phyloP scores from a whole-genome alignment of 2,329 filamentous ascomycete genomes.

The Pezicula radicicola region DNA sequence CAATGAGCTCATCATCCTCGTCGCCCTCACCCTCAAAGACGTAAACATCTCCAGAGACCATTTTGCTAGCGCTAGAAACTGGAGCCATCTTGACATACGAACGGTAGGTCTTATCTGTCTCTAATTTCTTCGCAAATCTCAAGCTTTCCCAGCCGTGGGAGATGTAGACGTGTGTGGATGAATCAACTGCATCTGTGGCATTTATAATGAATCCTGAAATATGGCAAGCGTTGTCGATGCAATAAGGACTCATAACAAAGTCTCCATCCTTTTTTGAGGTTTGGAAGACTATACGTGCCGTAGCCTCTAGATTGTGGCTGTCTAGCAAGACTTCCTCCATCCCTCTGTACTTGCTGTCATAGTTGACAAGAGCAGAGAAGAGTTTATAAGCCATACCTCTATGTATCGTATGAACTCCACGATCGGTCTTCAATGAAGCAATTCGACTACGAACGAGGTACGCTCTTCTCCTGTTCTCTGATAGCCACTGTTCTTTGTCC shows the following conservation, averaged over 20 bases:
- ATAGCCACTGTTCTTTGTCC: too few relatives aligned
- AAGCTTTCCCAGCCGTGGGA: conserved; percentile 23
- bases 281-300: conserved; percentile 42
- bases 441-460: conserved; percentile 6
- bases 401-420: too few relatives aligned
- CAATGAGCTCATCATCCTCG: conserved; percentile 24
- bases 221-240: conserved; percentile 55
- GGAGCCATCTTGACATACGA: conserved; percentile 27
- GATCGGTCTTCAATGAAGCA: conserved; percentile 40
- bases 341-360: conserved; percentile 47
- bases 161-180: conserved; percentile 21
- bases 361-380: conserved; percentile 53
- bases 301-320: conserved; percentile 43
- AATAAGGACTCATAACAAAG: conserved; percentile 53
- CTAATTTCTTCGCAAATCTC: conserved; percentile 16
- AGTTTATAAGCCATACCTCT: conserved; percentile 75
- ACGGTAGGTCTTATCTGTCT: conserved; percentile 15
- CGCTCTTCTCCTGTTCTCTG: conserved; percentile 3
- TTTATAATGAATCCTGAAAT: conserved; percentile 59
- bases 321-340: conserved; percentile 55
- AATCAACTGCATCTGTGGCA: conserved; percentile 36
- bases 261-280: conserved; percentile 41
- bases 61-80: conserved; percentile 21
- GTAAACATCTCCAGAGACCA: conserved; percentile 33
- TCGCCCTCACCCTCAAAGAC: conserved; percentile 26